Percentiles rank a stretch among this genome's conserved stretches.
Evolutionary conservation across 352 stramenopile species (phyloP).

Genomic region (Phytophthora idaei): DNA sequence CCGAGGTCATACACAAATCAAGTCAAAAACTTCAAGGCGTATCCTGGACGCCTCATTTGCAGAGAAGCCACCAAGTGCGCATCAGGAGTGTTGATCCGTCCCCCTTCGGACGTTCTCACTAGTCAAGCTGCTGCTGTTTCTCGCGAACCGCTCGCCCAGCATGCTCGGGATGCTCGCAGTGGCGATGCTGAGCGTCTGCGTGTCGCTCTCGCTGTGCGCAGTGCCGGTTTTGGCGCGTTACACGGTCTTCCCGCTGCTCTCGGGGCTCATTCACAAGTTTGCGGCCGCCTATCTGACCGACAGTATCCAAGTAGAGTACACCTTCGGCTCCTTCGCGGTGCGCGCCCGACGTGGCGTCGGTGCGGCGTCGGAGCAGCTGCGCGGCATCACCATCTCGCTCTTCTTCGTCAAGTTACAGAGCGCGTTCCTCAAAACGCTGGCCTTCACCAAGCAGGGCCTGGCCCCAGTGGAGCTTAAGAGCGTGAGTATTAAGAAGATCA

Average conservation of each 20-base stretch:
- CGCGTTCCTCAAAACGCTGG: constrained; percentile 60
- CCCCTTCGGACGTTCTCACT: neutral
- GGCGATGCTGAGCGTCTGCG: constrained; percentile 54
- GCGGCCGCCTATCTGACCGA: constrained; percentile 56
- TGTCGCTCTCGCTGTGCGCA: constrained; percentile 69
- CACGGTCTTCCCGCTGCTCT: constrained; percentile 67
- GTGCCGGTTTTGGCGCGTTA: constrained; percentile 58
- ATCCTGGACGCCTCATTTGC: constrained; percentile 19
- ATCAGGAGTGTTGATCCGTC: constrained; percentile 28
- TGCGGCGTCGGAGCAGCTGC: constrained; percentile 27
- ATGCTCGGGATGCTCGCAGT: constrained; percentile 55
- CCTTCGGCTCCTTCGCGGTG: constrained; percentile 53
- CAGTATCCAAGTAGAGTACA: constrained; percentile 56
- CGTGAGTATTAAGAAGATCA: constrained; percentile 50
- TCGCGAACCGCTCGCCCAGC: constrained; percentile 38
- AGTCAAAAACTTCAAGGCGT: constrained; percentile 14
- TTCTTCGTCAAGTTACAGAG: constrained; percentile 59
- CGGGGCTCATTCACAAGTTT: constrained; percentile 60
- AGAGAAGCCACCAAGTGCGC: constrained; percentile 11
- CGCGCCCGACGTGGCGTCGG: constrained; percentile 20
- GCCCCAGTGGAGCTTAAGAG: constrained; percentile 46
- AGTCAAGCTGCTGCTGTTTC: constrained; percentile 39
- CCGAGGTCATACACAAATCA: neutral
- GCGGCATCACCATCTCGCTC: constrained; percentile 56
- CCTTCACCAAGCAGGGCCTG: constrained; percentile 65